These are phyloP conservation scores for Alternaria arborescens DNA, from an alignment of 2,329 filamentous ascomycete species.

Conservation along the genomic window DNA sequence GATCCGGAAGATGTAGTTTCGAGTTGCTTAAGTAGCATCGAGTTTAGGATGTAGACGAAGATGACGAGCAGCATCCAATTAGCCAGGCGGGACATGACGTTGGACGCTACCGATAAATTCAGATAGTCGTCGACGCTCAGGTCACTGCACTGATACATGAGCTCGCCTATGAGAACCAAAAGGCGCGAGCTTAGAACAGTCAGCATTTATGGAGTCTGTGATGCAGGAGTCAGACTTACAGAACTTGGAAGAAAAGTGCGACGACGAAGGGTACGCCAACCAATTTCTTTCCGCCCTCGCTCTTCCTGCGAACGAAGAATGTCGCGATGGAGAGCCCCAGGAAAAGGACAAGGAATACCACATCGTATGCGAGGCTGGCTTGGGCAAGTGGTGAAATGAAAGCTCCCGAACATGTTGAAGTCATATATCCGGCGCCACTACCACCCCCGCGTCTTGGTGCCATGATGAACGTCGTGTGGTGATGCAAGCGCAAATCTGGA, in stretches of 20 bases:
- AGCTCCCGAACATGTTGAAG: slow-evolving; percentile 24
- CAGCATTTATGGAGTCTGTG: background rate
- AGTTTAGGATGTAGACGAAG: slow-evolving; percentile 37
- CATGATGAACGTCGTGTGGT: slow-evolving; percentile 22
- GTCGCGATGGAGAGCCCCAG: slow-evolving; percentile 26
- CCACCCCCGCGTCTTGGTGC: slow-evolving; percentile 33
- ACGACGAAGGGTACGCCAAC: slow-evolving; percentile 28
- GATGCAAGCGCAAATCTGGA: background rate
- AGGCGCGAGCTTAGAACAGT: slow-evolving; percentile 17
- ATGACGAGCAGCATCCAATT: slow-evolving; percentile 36
- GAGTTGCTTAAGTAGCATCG: slow-evolving; percentile 31
- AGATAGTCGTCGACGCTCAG: slow-evolving; percentile 3
- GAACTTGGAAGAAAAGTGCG: slow-evolving; percentile 19
- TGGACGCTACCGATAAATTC: slow-evolving; percentile 23
- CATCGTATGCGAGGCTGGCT: slow-evolving; percentile 26
- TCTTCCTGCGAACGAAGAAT: slow-evolving; percentile 29
- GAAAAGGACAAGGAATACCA: slow-evolving; percentile 29
- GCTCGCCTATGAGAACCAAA: slow-evolving; percentile 17
- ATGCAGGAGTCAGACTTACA: slow-evolving; percentile 26
- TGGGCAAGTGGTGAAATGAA: slow-evolving; percentile 17
- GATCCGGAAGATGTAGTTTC: slow-evolving; percentile 13
- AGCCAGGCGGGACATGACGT: slow-evolving; percentile 31
- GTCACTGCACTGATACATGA: slow-evolving; percentile 26
- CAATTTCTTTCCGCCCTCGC: slow-evolving; percentile 30
- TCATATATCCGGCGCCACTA: slow-evolving; percentile 3